Base-by-base conservation (phyloP, 2,329 filamentous ascomycete species). In the Fusarium buharicum region DNA sequence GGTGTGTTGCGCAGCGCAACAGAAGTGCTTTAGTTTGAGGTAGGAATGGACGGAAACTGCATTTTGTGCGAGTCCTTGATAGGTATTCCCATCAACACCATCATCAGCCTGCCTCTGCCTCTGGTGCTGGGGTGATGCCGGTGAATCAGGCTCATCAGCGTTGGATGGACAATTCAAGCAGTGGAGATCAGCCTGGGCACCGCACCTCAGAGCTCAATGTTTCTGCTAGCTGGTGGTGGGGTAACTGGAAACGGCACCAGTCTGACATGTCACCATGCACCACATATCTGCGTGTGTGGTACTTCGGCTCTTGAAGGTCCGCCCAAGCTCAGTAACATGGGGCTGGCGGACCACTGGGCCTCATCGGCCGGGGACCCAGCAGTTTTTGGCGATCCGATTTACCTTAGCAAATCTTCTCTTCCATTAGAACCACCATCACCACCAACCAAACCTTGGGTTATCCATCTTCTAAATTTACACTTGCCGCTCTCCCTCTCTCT, bases 351-450 rank as follows among this genome's bases (percentile, higher is more conserved):
- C 60, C 52, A 61, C 43, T 39, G 37, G 20, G 55, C 56, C 63
- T 69, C 55, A 60, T 55, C 58, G 60, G 59, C 67, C 58, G 56
- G 68, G 65, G 58, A 54, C 61, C 67, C 63, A 68, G 63, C 66
- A 69, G 49, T 40, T 70, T 71, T 70, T 63, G 66, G 64, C 62
- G 64, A 69, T 69, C 64, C 62, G 68, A 68, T 70, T 69, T 60
- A 64, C 64, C 67, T 64, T 68, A 65, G 66, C 69, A 71, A 73
- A 73, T 73, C 68, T 71, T 72, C 66, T 69, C 68, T 67, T 57
- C 44, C 40, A 59, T 54, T 60, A 55, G 65, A 70, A 70, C 68
- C 66, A 68, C 61, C 70, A 70, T 69, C 68, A 72, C 67, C 63
- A 71, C 64, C 36, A 34, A 47, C 64, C 30, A 47, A 45, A 34